Percentiles rank a stretch among this genome's conserved stretches.
These are phyloP conservation scores for Lenwebbia sp. DNA, from an alignment of 345 rosid species.

Conservation along the genomic window DNA sequence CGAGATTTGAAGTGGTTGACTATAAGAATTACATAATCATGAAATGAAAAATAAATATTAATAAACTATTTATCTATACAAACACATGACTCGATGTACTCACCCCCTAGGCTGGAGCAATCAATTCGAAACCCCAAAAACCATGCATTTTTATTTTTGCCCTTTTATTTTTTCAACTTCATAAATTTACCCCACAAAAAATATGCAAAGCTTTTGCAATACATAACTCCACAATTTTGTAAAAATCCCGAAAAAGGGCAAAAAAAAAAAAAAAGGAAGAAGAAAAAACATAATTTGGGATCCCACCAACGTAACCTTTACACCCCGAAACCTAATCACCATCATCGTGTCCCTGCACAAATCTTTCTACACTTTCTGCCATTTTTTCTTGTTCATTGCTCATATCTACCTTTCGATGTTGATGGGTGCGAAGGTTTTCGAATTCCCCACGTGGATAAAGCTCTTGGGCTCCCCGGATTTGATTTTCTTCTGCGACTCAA, in stretches of 20 bases:
- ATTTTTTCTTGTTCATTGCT: not conserved
- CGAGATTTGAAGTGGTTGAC: not conserved
- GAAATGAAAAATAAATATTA: not conserved
- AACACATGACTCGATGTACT: not conserved
- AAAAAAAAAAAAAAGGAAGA: not conserved
- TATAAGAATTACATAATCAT: not conserved
- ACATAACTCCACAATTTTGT: not conserved
- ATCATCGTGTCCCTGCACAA: not conserved
- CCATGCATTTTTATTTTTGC: not conserved
- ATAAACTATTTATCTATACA: not conserved
- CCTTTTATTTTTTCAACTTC: not conserved
- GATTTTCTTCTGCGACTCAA: conserved; percentile 23
- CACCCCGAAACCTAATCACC: no score
- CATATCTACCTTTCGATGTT: conserved; percentile 28
- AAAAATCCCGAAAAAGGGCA: not conserved
- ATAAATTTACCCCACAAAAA: not conserved
- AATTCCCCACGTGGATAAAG: conserved; percentile 17
- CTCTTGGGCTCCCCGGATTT: conserved; percentile 8
- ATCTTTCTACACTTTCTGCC: not conserved
- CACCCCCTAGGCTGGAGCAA: not conserved
- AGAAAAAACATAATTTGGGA: not conserved
- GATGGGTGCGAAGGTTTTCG: conserved; percentile 8
- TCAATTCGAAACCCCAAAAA: not conserved
- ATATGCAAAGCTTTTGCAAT: not conserved
- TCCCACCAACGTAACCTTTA: not conserved